Base-by-base conservation (phyloP, 1,139 yeast species). In the Blastobotrys illinoisensis region DNA sequence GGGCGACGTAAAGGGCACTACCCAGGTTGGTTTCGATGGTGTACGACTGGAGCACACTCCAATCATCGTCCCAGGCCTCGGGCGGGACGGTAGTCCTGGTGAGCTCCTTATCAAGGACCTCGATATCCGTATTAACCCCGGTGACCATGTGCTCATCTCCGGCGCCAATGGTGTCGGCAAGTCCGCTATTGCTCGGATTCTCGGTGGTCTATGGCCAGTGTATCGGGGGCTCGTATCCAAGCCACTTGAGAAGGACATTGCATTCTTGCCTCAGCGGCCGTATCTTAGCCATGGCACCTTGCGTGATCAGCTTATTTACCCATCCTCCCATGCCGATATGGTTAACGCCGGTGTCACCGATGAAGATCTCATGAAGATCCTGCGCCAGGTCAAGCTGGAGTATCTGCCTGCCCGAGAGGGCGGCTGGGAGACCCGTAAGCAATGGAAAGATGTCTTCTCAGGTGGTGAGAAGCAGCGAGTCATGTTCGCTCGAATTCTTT, bases 391-490 rank as follows among this genome's bases (percentile, higher is more conserved):
- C 48, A 86, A 85, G 61, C 76, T 91, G 58, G 96, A 87, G 51
- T 89, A 91, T 67, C 75, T 91, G 51, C 77, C 89, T 52, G 74
- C 75, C 52, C 76, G 86, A 59, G 86, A 82, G 65, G 86, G 87
- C 6, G 76, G 77, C 14, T 80, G 81, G 74, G 81, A 81, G 56
- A 81, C 80, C 43, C 73, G 72, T 54, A 85, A 86, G 61, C 90
- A 85, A 62, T 91, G 98, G 98, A 85, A 85, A 66, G 96, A 87
- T 67, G 88, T 91, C 16, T 79, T 91, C 62, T 86, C 95, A 70
- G 98, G 98, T 16, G 98, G 98, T 54, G 98, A 91, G 69, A 86
- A 89, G 73, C 98, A 91, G 74, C 81, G 97, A 65, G 80, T 90
- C 68, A 85, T 90, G 71, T 87, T 91, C 75, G 97, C 97, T 0